These are phyloP conservation scores for Syzygium grande DNA, from an alignment of 345 rosid species.

Conservation along the genomic window DNA sequence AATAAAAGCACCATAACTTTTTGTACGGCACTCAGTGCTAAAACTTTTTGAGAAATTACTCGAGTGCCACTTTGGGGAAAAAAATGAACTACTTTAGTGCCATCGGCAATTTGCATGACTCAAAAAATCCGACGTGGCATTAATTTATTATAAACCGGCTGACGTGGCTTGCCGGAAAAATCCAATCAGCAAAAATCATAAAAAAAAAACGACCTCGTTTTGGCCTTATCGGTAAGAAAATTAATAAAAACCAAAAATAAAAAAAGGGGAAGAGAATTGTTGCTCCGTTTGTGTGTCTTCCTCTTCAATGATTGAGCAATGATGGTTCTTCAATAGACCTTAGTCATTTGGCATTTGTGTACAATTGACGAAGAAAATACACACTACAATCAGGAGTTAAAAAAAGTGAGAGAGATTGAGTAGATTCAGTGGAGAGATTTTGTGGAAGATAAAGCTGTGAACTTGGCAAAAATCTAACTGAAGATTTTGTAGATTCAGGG, in stretches of 20 bases:
- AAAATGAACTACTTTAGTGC: not conserved
- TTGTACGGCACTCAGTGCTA: rapidly evolving
- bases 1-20: not conserved
- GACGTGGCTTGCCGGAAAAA: not conserved
- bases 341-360: not conserved
- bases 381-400: not conserved
- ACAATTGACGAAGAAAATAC: not conserved
- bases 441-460: not conserved
- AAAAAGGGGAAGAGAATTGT: not conserved
- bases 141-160: not conserved
- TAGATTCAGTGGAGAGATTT: not conserved
- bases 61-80: rapidly evolving
- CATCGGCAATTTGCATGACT: not conserved
- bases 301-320: not conserved
- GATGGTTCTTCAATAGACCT: not conserved
- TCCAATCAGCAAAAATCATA: not conserved
- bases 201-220: not conserved
- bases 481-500: no score
- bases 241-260: not conserved
- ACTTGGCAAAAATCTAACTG: not conserved
- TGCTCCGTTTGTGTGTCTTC: not conserved
- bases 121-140: rapidly evolving
- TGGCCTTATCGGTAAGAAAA: not conserved
- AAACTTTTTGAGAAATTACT: not conserved
- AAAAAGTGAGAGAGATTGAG: not conserved